A percentile compares a stretch with the other conserved stretches of the same genome.
Evolutionary conservation across 2,329 filamentous ascomycete genomes (phyloP).

Genomic region (Sporothrix mexicana): DNA sequence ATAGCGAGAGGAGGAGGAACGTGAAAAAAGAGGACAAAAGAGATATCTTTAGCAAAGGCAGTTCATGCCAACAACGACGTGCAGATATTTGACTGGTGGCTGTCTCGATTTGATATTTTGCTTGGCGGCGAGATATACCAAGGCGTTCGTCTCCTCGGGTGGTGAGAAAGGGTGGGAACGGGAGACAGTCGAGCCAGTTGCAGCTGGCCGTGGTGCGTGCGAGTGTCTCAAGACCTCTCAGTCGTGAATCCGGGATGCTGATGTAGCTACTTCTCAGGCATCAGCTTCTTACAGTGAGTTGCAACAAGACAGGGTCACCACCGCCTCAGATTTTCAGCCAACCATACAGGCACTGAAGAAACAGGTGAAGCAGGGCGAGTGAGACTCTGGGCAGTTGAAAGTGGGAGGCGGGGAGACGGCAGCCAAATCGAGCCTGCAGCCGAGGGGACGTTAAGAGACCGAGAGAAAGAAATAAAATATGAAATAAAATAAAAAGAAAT

Average conservation of each 20-base stretch:
- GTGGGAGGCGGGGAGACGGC: slow-evolving; percentile 5
- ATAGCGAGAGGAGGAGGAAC: neutral
- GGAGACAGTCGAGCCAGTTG: slow-evolving; percentile 9
- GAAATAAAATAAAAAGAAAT: too few species aligned
- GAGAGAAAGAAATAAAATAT: neutral
- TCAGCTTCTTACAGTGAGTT: slow-evolving; percentile 12
- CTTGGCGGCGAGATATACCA: neutral
- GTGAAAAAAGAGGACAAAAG: neutral
- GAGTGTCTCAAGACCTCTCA: neutral
- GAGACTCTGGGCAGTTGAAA: neutral
- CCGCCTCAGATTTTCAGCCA: neutral
- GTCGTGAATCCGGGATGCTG: slow-evolving; percentile 10
- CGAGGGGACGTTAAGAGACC: neutral
- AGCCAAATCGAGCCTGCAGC: slow-evolving; percentile 20
- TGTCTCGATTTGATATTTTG: neutral
- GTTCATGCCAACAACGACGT: slow-evolving; percentile 21
- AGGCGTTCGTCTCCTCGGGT: neutral
- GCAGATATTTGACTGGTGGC: neutral
- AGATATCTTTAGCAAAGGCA: neutral
- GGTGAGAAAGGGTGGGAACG: neutral
- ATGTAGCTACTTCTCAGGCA: slow-evolving; percentile 18
- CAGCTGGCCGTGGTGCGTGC: neutral
- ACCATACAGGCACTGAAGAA: neutral
- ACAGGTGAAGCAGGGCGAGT: neutral
- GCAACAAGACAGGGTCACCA: slow-evolving; percentile 5